Evolutionary conservation across 352 stramenopile species (phyloP).

Genomic region (Hyaloperonospora arabidopsidis): DNA sequence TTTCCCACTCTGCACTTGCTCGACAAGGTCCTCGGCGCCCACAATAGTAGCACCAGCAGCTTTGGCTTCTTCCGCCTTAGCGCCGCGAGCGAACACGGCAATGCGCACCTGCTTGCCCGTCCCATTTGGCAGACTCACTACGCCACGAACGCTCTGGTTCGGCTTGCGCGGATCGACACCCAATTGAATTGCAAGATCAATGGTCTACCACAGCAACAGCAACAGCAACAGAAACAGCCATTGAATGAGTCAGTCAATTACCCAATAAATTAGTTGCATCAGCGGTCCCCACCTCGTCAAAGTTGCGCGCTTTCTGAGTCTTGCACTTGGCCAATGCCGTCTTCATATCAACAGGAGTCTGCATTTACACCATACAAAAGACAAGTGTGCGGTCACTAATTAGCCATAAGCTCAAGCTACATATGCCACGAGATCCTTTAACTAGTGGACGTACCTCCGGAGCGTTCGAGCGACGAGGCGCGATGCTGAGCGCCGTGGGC

Average conservation of each 20-base stretch:
- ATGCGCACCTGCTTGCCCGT: constrained; percentile 85
- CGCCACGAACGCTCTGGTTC: constrained; percentile 82
- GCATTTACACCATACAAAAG: constrained; percentile 4
- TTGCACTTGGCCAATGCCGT: constrained; percentile 52
- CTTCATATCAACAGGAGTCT: constrained; percentile 58
- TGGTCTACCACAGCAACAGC: constrained; percentile 35
- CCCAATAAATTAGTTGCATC: no score
- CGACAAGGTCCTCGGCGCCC: constrained; percentile 86
- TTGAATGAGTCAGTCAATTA: no score
- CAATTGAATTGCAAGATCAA: constrained; percentile 79
- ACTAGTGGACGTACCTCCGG: constrained; percentile 33
- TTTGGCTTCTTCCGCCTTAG: constrained; percentile 85
- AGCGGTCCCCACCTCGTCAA: constrained; percentile 59
- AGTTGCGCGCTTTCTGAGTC: constrained; percentile 58
- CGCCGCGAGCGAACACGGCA: constrained; percentile 86
- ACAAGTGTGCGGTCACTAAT: background rate
- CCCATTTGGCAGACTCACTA: constrained; percentile 80
- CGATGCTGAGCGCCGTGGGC: constrained; percentile 58
- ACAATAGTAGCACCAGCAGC: constrained; percentile 85
- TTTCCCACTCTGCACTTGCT: constrained; percentile 84
- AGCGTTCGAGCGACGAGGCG: constrained; percentile 43
- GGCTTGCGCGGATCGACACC: constrained; percentile 83
- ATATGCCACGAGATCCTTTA: background rate
- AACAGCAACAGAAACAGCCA: no score
- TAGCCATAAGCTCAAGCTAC: constrained; percentile 4